Percentiles rank a stretch among this genome's conserved stretches.
These are phyloP conservation scores for Colletotrichum sp. DNA, from an alignment of 2,329 filamentous ascomycete genomes.

Conservation along the genomic window DNA sequence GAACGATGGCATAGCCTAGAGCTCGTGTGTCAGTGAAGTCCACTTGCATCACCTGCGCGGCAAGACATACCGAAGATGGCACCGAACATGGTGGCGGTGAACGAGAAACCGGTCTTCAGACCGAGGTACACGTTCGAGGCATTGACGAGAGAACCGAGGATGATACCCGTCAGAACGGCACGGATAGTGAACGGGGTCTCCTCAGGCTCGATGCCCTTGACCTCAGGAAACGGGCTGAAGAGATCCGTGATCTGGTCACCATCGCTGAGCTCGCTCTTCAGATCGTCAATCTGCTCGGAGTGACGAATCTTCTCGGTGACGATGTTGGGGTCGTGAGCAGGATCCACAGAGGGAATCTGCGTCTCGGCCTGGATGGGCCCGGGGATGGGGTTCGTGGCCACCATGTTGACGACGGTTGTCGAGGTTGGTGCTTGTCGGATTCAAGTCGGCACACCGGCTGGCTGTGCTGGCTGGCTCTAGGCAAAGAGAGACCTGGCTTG, in stretches of 20 bases:
- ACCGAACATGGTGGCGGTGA: slow-evolving; percentile 51
- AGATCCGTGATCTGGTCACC: slow-evolving; percentile 38
- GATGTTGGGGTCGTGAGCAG: neutral
- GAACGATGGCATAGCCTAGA: slow-evolving; percentile 47
- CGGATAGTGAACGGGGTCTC: slow-evolving; percentile 57
- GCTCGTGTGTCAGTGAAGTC: neutral
- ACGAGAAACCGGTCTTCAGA: slow-evolving; percentile 56
- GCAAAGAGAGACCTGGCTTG: slow-evolving; percentile 2
- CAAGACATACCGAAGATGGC: slow-evolving; percentile 65
- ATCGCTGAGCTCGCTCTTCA: slow-evolving; percentile 20
- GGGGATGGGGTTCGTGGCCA: neutral
- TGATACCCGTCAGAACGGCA: slow-evolving; percentile 58
- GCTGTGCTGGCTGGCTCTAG: slow-evolving; percentile 9
- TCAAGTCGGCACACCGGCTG: neutral
- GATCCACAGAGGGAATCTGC: slow-evolving; percentile 1
- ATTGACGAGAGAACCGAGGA: slow-evolving; percentile 64
- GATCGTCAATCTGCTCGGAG: slow-evolving; percentile 12
- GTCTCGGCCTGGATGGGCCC: slow-evolving; percentile 12
- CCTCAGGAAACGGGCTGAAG: slow-evolving; percentile 44
- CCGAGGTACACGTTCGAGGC: slow-evolving; percentile 68
- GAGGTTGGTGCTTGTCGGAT: neutral
- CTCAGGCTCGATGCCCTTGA: slow-evolving; percentile 46
- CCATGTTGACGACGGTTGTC: neutral
- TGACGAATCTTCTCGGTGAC: slow-evolving; percentile 4
- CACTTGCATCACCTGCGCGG: accelerated